Base-by-base conservation (phyloP, 2,329 filamentous ascomycete species). In the Chrysoporthe puriensis region DNA sequence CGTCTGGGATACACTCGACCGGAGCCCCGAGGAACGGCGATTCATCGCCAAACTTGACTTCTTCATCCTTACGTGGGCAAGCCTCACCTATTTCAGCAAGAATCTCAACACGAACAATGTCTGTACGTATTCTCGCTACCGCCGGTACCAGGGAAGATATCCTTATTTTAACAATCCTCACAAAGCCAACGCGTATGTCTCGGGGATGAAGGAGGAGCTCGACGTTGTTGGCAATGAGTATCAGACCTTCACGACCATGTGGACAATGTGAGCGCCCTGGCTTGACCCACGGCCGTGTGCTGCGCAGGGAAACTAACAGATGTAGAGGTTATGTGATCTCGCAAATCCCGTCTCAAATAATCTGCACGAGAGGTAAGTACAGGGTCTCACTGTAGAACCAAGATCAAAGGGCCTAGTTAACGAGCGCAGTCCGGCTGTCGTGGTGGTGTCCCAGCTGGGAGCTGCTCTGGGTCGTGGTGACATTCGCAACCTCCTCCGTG, bases 1-100 rank as follows among this genome's bases (percentile, higher is more conserved):
- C 18, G 57, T 75, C n/a, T 71, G 69, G 70, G 70, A 71, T 36
- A 69, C 57, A 5, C 64, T 70, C 1, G 69, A 71, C 2, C 64
- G 56, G 13, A 65, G 52, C 26, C 63, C 66, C 14, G 66, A 68
- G 21, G 66, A 70, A 40, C 59, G 72, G 7, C 63, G 64, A 3
- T 71, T 74, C 21, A 69, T 74, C 40, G 67, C 71, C 3, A 70
- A 69, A 3, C 64, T 72, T 1, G 66, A 73, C 54, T 61, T 68
- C 36, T 67, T 66, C 48, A 69, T 69, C 34, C 48, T 67, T 7
- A 74, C 73, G 11, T 75, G 73, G 73, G 73, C 74, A 0, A 71
- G 73, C 6, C 72, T 75, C 14, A 71, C 72, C 1, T 75, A 75
- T 43, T 75, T 75, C 62, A 70, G 62, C 63, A 70, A 70, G 59